phyloP scores from a whole-genome alignment of 345 rosid species.

The Hypericum androsaemum region DNA sequence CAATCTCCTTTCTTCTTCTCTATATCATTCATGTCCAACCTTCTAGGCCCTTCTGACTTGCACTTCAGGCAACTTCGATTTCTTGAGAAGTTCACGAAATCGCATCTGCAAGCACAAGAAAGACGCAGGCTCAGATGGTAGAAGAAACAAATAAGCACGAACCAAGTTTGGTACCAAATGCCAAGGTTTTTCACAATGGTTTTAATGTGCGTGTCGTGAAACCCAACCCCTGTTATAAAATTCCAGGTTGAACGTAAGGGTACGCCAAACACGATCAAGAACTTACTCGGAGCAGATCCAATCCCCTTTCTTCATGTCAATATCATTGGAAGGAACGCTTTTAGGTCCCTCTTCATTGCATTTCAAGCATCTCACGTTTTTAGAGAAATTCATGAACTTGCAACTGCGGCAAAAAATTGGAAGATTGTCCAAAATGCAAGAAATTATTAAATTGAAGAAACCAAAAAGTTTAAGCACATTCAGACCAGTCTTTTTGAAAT shows the following conservation, averaged over 20 bases:
- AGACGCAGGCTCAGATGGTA: slow-evolving; percentile 2
- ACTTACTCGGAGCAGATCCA: slow-evolving; percentile 74
- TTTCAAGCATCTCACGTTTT: slow-evolving; percentile 31
- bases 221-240: too few relatives aligned
- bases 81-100: slow-evolving; percentile 56
- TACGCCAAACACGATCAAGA: slow-evolving; percentile 1
- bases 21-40: slow-evolving; percentile 20
- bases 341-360: slow-evolving; percentile 37
- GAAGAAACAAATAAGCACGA: neutral
- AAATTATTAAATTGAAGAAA: neutral
- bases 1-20: slow-evolving; percentile 83
- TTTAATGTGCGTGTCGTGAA: too few relatives aligned
- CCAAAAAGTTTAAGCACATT: neutral
- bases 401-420: slow-evolving; percentile 31
- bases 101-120: slow-evolving; percentile 35
- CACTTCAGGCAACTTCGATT: slow-evolving; percentile 55
- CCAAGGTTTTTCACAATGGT: neutral
- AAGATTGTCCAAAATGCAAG: neutral
- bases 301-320: slow-evolving; percentile 49
- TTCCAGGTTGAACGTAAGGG: too few relatives aligned
- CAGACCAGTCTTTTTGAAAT: too few relatives aligned
- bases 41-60: slow-evolving; percentile 50
- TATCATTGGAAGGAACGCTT: slow-evolving; percentile 12
- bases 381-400: slow-evolving; percentile 43
- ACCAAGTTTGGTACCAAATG: neutral